These are phyloP conservation scores for maize (Zea mays) DNA, from an alignment of 176 grass and related monocot species.

Conservation along the genomic window DNA sequence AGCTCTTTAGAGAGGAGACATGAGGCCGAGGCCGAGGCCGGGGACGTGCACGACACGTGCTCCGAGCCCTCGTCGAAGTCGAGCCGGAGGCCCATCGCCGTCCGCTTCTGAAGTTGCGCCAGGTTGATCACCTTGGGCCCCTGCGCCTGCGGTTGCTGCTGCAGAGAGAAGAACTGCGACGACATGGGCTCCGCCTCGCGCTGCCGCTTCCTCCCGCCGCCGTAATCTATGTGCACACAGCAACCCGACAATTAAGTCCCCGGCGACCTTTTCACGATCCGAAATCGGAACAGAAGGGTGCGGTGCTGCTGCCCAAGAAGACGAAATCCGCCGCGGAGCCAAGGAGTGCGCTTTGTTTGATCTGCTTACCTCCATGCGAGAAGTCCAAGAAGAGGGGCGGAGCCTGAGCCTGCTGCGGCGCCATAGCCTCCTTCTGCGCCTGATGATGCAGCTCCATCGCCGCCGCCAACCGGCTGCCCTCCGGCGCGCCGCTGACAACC, in stretches of 20 bases:
- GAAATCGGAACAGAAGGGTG: background rate
- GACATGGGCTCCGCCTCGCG: constrained; percentile 26
- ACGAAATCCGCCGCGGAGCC: background rate
- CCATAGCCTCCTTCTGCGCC: background rate
- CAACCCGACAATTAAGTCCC: background rate
- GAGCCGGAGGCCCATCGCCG: constrained; percentile 52
- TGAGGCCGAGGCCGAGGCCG: constrained; percentile 19
- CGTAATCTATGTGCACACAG: constrained; percentile 12
- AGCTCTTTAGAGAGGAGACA: constrained; percentile 52
- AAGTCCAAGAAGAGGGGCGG: constrained; percentile 11
- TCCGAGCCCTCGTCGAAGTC: constrained; percentile 49
- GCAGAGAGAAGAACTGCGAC: constrained; percentile 42
- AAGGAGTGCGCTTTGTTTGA: background rate
- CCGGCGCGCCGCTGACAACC: constrained; percentile 27
- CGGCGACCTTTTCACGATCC: background rate
- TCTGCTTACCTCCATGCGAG: constrained; percentile 25
- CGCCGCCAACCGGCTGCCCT: constrained; percentile 6
- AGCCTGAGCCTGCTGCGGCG: background rate
- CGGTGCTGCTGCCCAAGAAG: background rate
- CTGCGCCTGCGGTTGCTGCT: constrained; percentile 23
- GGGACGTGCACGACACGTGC: constrained; percentile 35
- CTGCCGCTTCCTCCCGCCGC: constrained; percentile 46
- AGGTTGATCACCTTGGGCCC: constrained; percentile 33
- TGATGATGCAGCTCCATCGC: background rate
- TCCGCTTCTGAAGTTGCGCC: constrained; percentile 45